Evolutionary conservation across 169 alveolate species (phyloP).

Genomic region (Plasmodium vivax): DNA sequence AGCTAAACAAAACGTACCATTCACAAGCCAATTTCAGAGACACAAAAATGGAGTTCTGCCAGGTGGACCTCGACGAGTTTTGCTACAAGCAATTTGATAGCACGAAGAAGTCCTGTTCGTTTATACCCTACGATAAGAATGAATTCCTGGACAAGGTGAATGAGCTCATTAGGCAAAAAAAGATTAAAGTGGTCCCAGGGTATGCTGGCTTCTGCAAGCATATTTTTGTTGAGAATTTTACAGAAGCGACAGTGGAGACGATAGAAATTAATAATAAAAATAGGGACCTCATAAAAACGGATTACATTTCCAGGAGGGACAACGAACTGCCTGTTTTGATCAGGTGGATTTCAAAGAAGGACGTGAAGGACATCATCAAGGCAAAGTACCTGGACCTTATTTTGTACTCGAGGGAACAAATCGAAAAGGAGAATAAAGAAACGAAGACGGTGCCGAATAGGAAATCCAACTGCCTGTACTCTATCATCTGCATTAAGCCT

Average conservation of each 20-base stretch:
- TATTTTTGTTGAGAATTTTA: conserved; percentile 94
- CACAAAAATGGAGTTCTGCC: conserved; percentile 29
- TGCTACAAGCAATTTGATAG: conserved; percentile 84
- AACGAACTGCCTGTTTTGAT: conserved; percentile 97
- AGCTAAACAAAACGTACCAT: background rate
- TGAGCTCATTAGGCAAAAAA: conserved; percentile 74
- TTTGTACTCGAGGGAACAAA: conserved; percentile 95
- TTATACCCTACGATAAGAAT: conserved; percentile 81
- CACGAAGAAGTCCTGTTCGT: conserved; percentile 69
- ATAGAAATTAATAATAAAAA: conserved; percentile 93
- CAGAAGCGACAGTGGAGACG: conserved; percentile 90
- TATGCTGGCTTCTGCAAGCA: conserved; percentile 99
- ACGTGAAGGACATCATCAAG: conserved; percentile 76
- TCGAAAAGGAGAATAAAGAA: conserved; percentile 90
- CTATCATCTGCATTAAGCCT: conserved; percentile 80
- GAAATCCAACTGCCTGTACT: conserved; percentile 75
- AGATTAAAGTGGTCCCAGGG: conserved; percentile 87
- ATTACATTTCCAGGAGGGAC: conserved; percentile 94
- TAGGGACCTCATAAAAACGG: conserved; percentile 89
- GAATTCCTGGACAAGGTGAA: conserved; percentile 78
- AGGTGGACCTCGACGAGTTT: conserved; percentile 77
- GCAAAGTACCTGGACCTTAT: conserved; percentile 96
- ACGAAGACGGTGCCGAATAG: conserved; percentile 50
- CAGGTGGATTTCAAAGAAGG: conserved; percentile 93
- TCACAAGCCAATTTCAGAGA: background rate